Conservation (phyloP, 140 eudicot species). For the Erigeron philadelphicus region DNA sequence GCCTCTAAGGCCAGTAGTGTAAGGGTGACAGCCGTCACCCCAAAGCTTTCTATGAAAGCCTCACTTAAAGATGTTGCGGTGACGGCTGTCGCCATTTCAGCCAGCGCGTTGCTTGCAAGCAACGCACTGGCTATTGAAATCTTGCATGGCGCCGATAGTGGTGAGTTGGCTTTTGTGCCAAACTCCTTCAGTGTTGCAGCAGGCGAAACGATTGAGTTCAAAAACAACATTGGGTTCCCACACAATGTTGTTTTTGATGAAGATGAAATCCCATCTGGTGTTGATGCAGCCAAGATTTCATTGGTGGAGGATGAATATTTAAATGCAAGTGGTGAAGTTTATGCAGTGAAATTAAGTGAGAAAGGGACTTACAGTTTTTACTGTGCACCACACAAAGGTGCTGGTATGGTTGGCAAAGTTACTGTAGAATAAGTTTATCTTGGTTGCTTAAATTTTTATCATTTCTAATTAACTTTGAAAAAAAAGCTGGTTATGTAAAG, state of each 20-base stretch:
- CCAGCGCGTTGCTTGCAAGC: constrained; percentile 55
- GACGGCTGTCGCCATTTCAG: constrained; percentile 56
- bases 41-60: constrained; percentile 54
- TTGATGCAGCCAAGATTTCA: constrained; percentile 63
- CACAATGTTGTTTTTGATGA: constrained; percentile 95
- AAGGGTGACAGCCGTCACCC: constrained; percentile 19
- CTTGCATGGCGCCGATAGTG: constrained; percentile 50
- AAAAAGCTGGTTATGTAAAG: constrained; percentile 27
- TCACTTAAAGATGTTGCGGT: constrained; percentile 63
- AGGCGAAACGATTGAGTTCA: constrained; percentile 52
- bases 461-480: background rate
- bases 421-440: constrained; percentile 50
- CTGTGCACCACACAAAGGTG: constrained; percentile 93
- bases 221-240: constrained; percentile 90
- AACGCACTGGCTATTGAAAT: constrained; percentile 30
- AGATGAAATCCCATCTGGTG: constrained; percentile 84
- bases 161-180: constrained; percentile 49
- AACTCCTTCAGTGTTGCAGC: constrained; percentile 25
- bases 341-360: constrained; percentile 44
- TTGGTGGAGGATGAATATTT: constrained; percentile 42
- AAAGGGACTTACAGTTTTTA: constrained; percentile 44
- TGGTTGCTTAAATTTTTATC: constrained; percentile 6
- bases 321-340: constrained; percentile 37
- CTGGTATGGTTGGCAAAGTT: constrained; percentile 88
- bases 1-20: constrained; percentile 26